Evolutionary conservation across 805 yeast genomes (phyloP), one percentile per base, ranked within the genome.

Genomic region (Starmerella stigmatis): DNA sequence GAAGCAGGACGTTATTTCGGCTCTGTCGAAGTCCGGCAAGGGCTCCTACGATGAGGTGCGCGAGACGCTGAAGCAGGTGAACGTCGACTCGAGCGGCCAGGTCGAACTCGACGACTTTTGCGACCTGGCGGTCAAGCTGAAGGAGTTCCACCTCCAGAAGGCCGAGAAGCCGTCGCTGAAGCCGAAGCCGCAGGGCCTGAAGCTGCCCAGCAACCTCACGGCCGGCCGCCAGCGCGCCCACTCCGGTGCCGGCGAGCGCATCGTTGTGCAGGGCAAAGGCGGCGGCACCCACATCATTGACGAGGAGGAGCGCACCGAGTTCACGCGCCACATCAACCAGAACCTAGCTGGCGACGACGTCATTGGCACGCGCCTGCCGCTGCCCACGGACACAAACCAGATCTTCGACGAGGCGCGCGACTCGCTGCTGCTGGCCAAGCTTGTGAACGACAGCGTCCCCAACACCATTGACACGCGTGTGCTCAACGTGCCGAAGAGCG

Each of bases 401-500:
- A 73, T 92, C 47, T 92, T 92, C 60, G 98, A 92, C 64, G 97
- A 92, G 66, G 86, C 95, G 67, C 76, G 86, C 54, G 98, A 92
- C 64, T 97, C 98, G 54, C 71, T 92, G 58, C 86, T 92, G 22
- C 70, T 92, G 47, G 86, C 97, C 17, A 84, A 86, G 64, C 78
- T 92, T 61, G 86, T 92, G 64, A 92, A 92, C 63, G 98, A 92
- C 66, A 86, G 96, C 26, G 98, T 92, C 27, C 96, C 97, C 8
- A 96, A 92, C 66, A 92, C 98, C 10, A 92, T 92, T 58, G 98
- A 92, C 68, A 88, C 96, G 9, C 83, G 98, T 73, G 98, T 92
- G 15, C 74, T 92, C 61, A 92, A 92, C 65, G 70, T 79, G 63
- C 94, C 97, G 21, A 82, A 81, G 63, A 73, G 74, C 55, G 82